phyloP scores from a whole-genome alignment of 2,329 filamentous ascomycete species.

The Fusarium protoensiforme region DNA sequence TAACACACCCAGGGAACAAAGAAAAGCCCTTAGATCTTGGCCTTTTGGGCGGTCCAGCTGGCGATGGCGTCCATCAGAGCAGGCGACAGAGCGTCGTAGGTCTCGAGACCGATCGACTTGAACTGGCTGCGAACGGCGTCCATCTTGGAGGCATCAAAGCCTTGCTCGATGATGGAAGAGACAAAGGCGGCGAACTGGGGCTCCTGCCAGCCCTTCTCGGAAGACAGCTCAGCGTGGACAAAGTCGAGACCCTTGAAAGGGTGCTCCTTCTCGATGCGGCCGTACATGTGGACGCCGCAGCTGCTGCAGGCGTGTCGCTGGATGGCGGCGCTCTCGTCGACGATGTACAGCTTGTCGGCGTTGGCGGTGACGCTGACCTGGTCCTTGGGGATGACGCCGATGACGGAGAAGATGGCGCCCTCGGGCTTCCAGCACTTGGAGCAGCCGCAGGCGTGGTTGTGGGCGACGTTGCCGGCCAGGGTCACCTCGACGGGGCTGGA shows the following conservation, averaged over 20 bases:
- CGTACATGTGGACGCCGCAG: constrained; percentile 73
- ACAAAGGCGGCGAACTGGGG: constrained; percentile 78
- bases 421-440: constrained; percentile 78
- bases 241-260: constrained; percentile 77
- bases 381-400: constrained; percentile 69
- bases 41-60: constrained; percentile 64
- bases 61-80: constrained; percentile 71
- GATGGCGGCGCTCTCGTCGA: constrained; percentile 68
- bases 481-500: constrained; percentile 67
- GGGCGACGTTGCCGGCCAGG: constrained; percentile 67
- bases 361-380: constrained; percentile 68
- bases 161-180: constrained; percentile 75
- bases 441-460: constrained; percentile 79
- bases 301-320: constrained; percentile 69
- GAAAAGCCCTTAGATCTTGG: constrained; percentile 26
- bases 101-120: constrained; percentile 64
- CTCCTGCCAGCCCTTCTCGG: constrained; percentile 75
- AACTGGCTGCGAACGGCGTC: constrained; percentile 65
- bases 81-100: constrained; percentile 72
- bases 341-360: constrained; percentile 64
- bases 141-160: constrained; percentile 66
- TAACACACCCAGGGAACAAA: background rate
- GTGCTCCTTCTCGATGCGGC: constrained; percentile 72
- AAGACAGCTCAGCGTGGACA: constrained; percentile 71
- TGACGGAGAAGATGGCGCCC: constrained; percentile 71